Evolutionary conservation across 2,329 filamentous ascomycete genomes (phyloP), one percentile per base, ranked within the genome.

Genomic region (Talaromyces pinophilus): DNA sequence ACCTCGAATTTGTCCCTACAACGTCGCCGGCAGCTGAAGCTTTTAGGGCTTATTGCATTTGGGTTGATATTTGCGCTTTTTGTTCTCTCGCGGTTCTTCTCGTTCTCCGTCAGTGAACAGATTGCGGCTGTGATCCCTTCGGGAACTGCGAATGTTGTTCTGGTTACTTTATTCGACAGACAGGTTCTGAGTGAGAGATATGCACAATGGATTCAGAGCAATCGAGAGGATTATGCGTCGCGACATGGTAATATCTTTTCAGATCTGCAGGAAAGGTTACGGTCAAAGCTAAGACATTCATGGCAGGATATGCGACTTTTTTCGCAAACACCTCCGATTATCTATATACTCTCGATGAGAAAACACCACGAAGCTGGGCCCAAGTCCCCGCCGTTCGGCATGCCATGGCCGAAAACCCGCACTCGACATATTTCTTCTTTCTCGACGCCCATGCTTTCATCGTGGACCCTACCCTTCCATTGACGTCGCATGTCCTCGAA

Each of bases 351-450:
- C 71, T 84, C 19, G 74, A 80, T 64, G 76, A 78, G 63, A 28
- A 59, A 48, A 77, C 79, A 35, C 79, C 82, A 13, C 73, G 75
- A 62, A 82, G 76, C 68, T 83, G 82, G 81, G 84, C 91, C 50
- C 88, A 91, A 72, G 86, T 98, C 63, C 92, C 94, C 68, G 92
- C 94, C 7, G 84, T 96, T 75, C 90, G 95, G 68, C 94, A 99
- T 78, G 94, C 94, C 59, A 88, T 98, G 80, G 88, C 92, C 6
- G 85, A 88, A 55, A 89, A 90, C 75, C 92, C 93, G 5, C 86
- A 92, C 71, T 88, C 87, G 68, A 88, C 86, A 59, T 97, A 89
- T 77, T 86, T 98, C 76, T 98, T 94, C 90, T 92, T 90, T 75
- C 87, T 99, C 17, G 92, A 94, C 67, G 87, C 92, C 72, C 88